Evolutionary conservation across 2,329 filamentous ascomycete genomes (phyloP).

Genomic region (Ophiocordyceps australis): DNA sequence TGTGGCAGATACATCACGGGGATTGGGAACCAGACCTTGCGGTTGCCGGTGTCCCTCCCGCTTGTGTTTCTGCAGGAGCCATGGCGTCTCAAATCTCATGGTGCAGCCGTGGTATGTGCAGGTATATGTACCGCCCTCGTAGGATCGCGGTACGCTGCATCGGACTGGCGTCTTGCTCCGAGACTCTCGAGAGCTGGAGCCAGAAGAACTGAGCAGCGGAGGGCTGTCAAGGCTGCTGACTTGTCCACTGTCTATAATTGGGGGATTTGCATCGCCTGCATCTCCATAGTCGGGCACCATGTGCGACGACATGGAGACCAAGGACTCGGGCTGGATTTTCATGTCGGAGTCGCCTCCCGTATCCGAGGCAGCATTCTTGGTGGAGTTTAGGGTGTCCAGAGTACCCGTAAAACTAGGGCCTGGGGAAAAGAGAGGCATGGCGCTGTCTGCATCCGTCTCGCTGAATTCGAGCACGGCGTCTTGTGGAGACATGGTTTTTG

Average conservation of each 20-base stretch:
- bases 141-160: conserved; percentile 37
- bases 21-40: conserved; percentile 40
- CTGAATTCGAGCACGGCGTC: conserved; percentile 78
- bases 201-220: conserved; percentile 23
- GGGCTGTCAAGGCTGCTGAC: conserved; percentile 3
- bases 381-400: conserved; percentile 30
- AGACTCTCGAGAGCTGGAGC: conserved; percentile 22
- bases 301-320: too few species aligned
- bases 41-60: conserved; percentile 75
- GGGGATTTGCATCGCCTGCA: conserved; percentile 8
- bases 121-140: conserved; percentile 80
- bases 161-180: conserved; percentile 12
- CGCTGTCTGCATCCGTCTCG: conserved; percentile 51
- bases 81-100: conserved; percentile 72
- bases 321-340: conserved; percentile 4
- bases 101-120: conserved; percentile 91
- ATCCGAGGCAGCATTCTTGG: conserved; percentile 17
- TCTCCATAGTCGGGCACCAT: conserved; percentile 2
- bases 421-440: conserved; percentile 60
- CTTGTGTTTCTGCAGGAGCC: conserved; percentile 86
- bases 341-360: conserved; percentile 5
- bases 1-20: too few species aligned
- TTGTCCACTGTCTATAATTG: too few species aligned
- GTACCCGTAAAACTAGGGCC: too few species aligned
- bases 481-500: conserved; percentile 90